A percentile compares a stretch with the other conserved stretches of the same genome.
Conservation (phyloP, 2,329 filamentous ascomycete genomes). For the Mollisiaceae sp. region DNA sequence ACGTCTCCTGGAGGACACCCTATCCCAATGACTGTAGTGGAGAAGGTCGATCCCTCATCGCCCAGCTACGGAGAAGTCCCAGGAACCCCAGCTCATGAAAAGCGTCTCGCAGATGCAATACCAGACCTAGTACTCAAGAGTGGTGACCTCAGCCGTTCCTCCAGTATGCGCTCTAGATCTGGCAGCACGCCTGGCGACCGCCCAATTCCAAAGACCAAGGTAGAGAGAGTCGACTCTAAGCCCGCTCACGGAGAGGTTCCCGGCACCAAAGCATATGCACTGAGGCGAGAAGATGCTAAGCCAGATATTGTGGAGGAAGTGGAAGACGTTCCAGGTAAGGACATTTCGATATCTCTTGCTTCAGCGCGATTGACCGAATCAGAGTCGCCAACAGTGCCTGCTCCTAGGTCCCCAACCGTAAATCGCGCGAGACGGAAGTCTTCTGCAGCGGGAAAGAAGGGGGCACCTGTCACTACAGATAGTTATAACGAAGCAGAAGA, state of each 20-base stretch:
- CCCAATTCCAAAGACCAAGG: slow-evolving; percentile 62
- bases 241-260: slow-evolving; percentile 65
- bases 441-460: slow-evolving; percentile 38
- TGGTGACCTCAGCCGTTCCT: slow-evolving; percentile 32
- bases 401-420: slow-evolving; percentile 53
- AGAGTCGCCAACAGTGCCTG: slow-evolving; percentile 59
- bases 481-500: slow-evolving; percentile 65
- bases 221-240: slow-evolving; percentile 62
- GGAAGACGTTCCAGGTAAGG: slow-evolving; percentile 62
- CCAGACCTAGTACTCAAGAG: slow-evolving; percentile 62
- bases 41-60: slow-evolving; percentile 58
- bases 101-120: slow-evolving; percentile 60
- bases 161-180: slow-evolving; percentile 35
- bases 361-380: slow-evolving; percentile 65
- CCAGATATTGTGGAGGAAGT: slow-evolving; percentile 62
- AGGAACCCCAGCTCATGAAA: slow-evolving; percentile 61
- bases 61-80: slow-evolving; percentile 65
- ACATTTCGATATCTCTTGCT: slow-evolving; percentile 32
- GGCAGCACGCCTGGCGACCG: slow-evolving; percentile 41
- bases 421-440: slow-evolving; percentile 46
- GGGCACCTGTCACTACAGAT: slow-evolving; percentile 49
- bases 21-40: slow-evolving; percentile 61
- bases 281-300: slow-evolving; percentile 60
- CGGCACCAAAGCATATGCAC: slow-evolving; percentile 61
- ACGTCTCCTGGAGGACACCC: slow-evolving; percentile 45